These are phyloP conservation scores for Globisporangium orthogonon DNA, from an alignment of 352 stramenopile genomes.

Conservation along the genomic window DNA sequence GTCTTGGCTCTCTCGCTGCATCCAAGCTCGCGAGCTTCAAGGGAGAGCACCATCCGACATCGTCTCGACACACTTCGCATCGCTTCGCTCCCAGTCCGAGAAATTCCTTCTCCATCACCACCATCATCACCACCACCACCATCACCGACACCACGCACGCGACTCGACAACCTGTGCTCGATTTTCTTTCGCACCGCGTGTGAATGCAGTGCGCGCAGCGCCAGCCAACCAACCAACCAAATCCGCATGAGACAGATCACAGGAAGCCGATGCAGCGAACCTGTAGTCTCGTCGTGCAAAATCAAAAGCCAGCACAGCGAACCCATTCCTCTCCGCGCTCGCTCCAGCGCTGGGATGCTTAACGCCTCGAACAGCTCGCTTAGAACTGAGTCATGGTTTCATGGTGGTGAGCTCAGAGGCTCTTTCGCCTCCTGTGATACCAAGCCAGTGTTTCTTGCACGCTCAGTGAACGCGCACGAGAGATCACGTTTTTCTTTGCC, in stretches of 20 bases:
- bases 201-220: not conserved
- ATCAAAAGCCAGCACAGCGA: too few relatives aligned
- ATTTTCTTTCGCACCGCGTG: constrained; percentile 2
- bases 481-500: not conserved
- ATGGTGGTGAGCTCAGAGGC: too few relatives aligned
- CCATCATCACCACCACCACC: too few relatives aligned
- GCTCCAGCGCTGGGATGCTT: too few relatives aligned
- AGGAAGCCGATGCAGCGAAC: not conserved
- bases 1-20: too few relatives aligned
- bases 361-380: too few relatives aligned
- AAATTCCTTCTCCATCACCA: not conserved
- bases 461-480: not conserved
- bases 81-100: not conserved
- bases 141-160: not conserved
- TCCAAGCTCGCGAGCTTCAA: not conserved
- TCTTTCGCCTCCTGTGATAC: too few relatives aligned
- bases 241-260: not conserved
- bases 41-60: not conserved
- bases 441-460: too few relatives aligned
- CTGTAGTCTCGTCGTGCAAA: not conserved
- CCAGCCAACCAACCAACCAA: not conserved
- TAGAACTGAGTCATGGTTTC: too few relatives aligned
- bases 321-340: too few relatives aligned
- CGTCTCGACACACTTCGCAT: not conserved
- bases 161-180: not conserved